Base-by-base conservation (phyloP, 2,329 filamentous ascomycete genomes). In the Ophiocordyceps camponoti-rufipedis region DNA sequence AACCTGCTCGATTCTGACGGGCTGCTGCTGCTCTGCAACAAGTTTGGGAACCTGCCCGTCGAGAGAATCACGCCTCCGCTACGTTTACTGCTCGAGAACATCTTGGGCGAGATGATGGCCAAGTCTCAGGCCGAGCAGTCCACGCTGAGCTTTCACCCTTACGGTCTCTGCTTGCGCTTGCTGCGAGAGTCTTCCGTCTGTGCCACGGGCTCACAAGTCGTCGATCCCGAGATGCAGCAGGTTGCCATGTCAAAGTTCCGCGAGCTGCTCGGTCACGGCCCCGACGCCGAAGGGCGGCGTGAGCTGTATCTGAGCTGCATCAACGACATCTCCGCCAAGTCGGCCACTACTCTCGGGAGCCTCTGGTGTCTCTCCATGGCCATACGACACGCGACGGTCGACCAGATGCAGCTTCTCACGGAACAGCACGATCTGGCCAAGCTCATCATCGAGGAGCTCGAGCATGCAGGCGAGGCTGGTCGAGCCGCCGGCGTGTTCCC, bases 121-220 rank as follows among this genome's bases (percentile, higher is more conserved):
- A 75, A 72, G 52, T 62, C 62, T 44, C 57, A 61, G 53, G 46
- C 63, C 54, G 57, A 65, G 6, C 49, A 55, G 10, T 49, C 53
- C 0, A 49, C 54, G 2, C 55, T 65, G 28, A 58, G 63, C 31
- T 61, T 64, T 29, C 58, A 68, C 4, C 68, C 71, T 1, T 74
- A 69, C 48, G 61, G 64, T n/a, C 61, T 75, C 13, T 74, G 69
- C 48, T 60, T 89, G 44, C 74, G 82, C 23, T 62, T 93, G 16
- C 70, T 91, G 40, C 77, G 82, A 49, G 80, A 88, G 53, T 79
- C 82, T 3, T 80, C 79, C 0, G 68, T 75, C 12, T 69, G 68
- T 29, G 66, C 64, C 18, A 60, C 68, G 9, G 69, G 72, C 13
- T 68, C 69, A 5, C 69, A 73, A 9, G 69, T 78, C 44, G 71